Evolutionary conservation across 306 rosid species (phyloP), one percentile per base, ranked within the genome.

Genomic region (Luffa acutangula): DNA sequence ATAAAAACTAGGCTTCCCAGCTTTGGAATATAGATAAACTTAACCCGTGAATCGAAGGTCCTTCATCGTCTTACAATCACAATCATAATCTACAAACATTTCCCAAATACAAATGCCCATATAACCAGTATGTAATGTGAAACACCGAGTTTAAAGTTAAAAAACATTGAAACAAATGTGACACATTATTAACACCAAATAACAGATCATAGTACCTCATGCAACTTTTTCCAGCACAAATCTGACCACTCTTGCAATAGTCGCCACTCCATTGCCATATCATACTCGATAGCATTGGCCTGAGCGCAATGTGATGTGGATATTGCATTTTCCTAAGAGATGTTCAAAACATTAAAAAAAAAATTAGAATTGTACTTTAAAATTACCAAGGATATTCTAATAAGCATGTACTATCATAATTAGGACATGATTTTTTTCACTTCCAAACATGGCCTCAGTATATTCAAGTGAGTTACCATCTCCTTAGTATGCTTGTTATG

Each of bases 301-400:
- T 88, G 91, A 82, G 91, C 77, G 72, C 87, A 83, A 82, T 88
- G 89, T 7, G 91, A 80, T 51, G 86, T 88, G 52, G 91, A 88
- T 6, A 85, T 81, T 56, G 89, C 89, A 67, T 87, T 86, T 81
- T 71, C 83, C 91, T 88, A 82, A 58, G 48, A 37, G 9, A 51
- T 51, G 81, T 20, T 15, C 18, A 13, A 33, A 36, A 43, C 49
- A 71, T 87, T 85, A 25, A 63, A 83, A 49, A 8, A 13, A 74
- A 43, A 39, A 93, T 13, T 83, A 84, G 58, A 46, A 90, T 45
- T 18, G 88, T 80, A 80, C 43, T 33, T 34, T 36, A 31, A 34
- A 65, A 31, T 65, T 79, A 42, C 18, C 8, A 48, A 34, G 34
- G 70, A 59, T 18, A 59, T 73, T 56, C 21, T 17, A 70, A 48